Conservation (phyloP, 2,329 filamentous ascomycete genomes). For the Paecilomyces fulvus region DNA sequence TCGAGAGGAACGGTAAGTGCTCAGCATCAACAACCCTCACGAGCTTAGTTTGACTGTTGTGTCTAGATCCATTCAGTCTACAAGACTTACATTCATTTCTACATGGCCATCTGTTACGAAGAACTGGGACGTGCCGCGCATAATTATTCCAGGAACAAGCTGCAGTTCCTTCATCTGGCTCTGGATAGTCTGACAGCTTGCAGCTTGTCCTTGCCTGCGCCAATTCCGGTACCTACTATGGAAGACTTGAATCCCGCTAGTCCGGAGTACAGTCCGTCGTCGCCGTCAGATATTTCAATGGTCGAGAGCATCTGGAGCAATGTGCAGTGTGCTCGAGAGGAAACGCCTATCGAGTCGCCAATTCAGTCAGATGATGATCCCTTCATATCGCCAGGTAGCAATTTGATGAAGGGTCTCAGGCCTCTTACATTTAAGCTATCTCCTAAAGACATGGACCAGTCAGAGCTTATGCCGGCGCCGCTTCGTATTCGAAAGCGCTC, state of each 20-base stretch:
- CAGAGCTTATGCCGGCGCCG: slow-evolving; percentile 4
- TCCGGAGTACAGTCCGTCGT: background rate
- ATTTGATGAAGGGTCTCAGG: background rate
- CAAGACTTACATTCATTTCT: slow-evolving; percentile 38
- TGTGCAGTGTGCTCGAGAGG: background rate
- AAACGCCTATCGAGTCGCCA: background rate
- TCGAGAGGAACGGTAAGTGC: slow-evolving; percentile 18
- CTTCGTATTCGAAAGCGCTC: slow-evolving; percentile 6
- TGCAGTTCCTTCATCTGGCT: slow-evolving; percentile 33
- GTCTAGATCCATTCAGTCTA: slow-evolving; percentile 26
- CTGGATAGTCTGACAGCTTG: slow-evolving; percentile 31
- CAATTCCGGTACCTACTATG: slow-evolving; percentile 2
- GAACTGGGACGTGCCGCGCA: slow-evolving; percentile 39
- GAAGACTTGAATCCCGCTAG: background rate
- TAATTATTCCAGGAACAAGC: slow-evolving; percentile 37
- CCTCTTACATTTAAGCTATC: background rate
- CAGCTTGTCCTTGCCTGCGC: slow-evolving; percentile 18
- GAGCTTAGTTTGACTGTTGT: background rate
- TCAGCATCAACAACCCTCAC: background rate
- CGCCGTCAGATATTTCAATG: background rate
- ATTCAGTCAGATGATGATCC: slow-evolving; percentile 4
- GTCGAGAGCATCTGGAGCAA: background rate
- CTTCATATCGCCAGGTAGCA: slow-evolving; percentile 1
- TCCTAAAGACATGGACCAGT: background rate
- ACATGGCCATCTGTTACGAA: slow-evolving; percentile 39